Evolutionary conservation across 805 yeast genomes (phyloP).

Genomic region (Huiozyma naganishii): DNA sequence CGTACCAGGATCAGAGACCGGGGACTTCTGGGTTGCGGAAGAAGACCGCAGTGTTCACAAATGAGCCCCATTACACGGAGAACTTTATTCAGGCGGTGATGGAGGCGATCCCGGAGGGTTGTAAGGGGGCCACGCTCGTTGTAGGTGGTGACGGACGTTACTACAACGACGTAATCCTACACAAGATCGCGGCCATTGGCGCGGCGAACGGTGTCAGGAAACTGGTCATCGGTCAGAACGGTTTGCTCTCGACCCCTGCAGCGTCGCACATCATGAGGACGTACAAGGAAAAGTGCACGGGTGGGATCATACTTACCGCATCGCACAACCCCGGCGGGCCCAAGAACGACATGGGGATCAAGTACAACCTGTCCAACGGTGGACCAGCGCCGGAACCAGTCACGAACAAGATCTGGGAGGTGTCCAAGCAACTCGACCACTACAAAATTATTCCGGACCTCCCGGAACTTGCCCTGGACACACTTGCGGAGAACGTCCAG

Average conservation of each 20-base stretch:
- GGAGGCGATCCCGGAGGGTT: slow-evolving; percentile 88
- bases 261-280: slow-evolving; percentile 88
- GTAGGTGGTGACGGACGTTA: slow-evolving; percentile 97
- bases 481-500: slow-evolving; percentile 37
- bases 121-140: slow-evolving; percentile 61
- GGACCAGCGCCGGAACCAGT: slow-evolving; percentile 98
- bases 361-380: slow-evolving; percentile 89
- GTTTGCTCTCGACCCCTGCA: slow-evolving; percentile 93
- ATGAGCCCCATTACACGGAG: slow-evolving; percentile 69
- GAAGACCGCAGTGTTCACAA: slow-evolving; percentile 73
- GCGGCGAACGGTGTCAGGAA: slow-evolving; percentile 88
- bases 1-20: slow-evolving; percentile 88
- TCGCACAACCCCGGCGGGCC: slow-evolving; percentile 99
- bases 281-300: slow-evolving; percentile 52
- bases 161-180: slow-evolving; percentile 75
- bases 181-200: slow-evolving; percentile 69
- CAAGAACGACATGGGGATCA: slow-evolving; percentile 83
- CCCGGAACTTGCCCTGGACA: slow-evolving; percentile 51
- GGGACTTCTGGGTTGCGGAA: slow-evolving; percentile 96
- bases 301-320: slow-evolving; percentile 94
- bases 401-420: slow-evolving; percentile 76
- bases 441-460: slow-evolving; percentile 53
- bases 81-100: slow-evolving; percentile 85
- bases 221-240: slow-evolving; percentile 78
- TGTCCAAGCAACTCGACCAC: slow-evolving; percentile 43